Percentiles rank a stretch among this genome's conserved stretches.
Evolutionary conservation across 768 basidiomycete genomes (phyloP).

Genomic region (Psilocybe azurescens): DNA sequence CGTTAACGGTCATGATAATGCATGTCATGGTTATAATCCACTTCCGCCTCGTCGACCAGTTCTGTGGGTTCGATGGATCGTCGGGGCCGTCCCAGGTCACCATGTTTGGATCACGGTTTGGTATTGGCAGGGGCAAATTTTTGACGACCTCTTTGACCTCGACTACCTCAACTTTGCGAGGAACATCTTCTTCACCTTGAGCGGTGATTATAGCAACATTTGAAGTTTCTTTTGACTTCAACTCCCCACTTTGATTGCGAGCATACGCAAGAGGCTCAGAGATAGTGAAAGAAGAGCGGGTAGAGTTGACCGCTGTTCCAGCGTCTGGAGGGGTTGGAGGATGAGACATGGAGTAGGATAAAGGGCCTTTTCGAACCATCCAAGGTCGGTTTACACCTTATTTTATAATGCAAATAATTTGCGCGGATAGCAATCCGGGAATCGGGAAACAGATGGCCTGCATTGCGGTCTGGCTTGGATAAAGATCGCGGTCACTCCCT

Average conservation of each 20-base stretch:
- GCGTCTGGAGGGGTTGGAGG: constrained; percentile 5
- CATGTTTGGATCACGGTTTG: constrained; percentile 36
- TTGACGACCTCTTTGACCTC: not conserved
- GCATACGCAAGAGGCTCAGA: constrained; percentile 1
- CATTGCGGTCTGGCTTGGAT: not conserved
- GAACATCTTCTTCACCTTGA: constrained; percentile 29
- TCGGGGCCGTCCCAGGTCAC: constrained; percentile 61
- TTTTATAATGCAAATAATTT: not conserved
- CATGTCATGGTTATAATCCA: constrained; percentile 52
- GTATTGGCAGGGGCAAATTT: constrained; percentile 13
- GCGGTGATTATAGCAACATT: constrained; percentile 17
- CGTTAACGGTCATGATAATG: constrained; percentile 57
- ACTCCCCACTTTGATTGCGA: not conserved
- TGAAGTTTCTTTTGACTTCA: not conserved
- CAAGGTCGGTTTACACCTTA: not conserved
- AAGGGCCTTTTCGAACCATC: constrained; percentile 1
- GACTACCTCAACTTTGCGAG: constrained; percentile 16
- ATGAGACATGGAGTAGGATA: constrained; percentile 3
- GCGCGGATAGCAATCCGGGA: not conserved
- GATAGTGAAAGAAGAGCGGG: constrained; percentile 16
- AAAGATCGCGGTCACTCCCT: not conserved
- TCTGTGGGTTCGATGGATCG: constrained; percentile 63
- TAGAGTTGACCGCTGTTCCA: constrained; percentile 3
- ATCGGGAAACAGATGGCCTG: not conserved
- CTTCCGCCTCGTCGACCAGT: constrained; percentile 50